Percentiles rank a stretch among this genome's conserved stretches.
phyloP scores from a whole-genome alignment of 2,329 filamentous ascomycete genomes.

The Diaporthe velutina region DNA sequence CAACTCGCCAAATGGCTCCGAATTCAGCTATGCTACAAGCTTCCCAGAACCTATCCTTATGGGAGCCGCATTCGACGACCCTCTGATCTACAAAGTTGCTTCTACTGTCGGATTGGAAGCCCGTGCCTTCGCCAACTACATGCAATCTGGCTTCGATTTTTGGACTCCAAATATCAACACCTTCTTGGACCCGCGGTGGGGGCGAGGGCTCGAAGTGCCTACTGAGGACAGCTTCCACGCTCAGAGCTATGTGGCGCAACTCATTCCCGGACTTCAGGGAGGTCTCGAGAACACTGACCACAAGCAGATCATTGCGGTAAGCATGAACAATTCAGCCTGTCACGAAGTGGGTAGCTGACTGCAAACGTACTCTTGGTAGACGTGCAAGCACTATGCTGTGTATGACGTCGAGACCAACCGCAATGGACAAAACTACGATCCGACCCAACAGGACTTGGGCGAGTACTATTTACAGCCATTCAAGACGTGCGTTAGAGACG shows the following conservation, averaged over 20 bases:
- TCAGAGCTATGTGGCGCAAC: background rate
- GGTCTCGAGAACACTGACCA: background rate
- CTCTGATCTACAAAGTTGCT: background rate
- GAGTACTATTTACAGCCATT: slow-evolving; percentile 79
- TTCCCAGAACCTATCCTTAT: background rate
- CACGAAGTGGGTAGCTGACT: background rate
- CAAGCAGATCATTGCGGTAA: slow-evolving; percentile 3
- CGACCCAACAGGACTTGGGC: slow-evolving; percentile 69
- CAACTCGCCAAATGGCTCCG: background rate
- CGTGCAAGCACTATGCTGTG: slow-evolving; percentile 71
- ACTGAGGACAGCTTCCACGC: background rate
- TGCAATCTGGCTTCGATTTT: slow-evolving; percentile 59
- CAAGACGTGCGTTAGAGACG: slow-evolving; percentile 71
- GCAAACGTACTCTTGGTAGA: slow-evolving; percentile 55
- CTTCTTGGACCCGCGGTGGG: slow-evolving; percentile 74
- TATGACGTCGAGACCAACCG: slow-evolving; percentile 66
- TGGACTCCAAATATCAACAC: slow-evolving; percentile 79
- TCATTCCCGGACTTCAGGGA: background rate
- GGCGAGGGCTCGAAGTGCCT: slow-evolving; percentile 70
- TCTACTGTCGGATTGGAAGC: slow-evolving; percentile 47
- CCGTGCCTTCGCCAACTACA: slow-evolving; percentile 49
- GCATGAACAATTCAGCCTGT: background rate
- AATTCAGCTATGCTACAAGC: background rate
- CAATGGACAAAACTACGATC: slow-evolving; percentile 60
- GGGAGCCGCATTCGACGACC: background rate